phyloP scores from a whole-genome alignment of 2,329 filamentous ascomycete genomes.

The Colletotrichum godetiae region DNA sequence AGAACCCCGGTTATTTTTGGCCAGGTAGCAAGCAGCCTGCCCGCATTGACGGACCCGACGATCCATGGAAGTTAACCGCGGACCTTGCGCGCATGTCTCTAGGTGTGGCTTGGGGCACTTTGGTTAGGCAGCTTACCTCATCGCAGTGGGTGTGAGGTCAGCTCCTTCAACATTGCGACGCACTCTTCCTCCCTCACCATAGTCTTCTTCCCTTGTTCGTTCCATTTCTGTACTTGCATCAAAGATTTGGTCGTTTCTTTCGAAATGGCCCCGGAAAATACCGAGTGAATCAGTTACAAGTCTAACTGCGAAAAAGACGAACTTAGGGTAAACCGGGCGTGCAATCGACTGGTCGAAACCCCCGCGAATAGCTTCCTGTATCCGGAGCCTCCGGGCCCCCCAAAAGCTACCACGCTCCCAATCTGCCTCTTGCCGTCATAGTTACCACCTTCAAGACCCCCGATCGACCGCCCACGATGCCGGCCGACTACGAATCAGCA shows the following conservation, averaged over 20 bases:
- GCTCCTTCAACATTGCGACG: constrained; percentile 13
- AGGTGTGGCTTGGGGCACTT: constrained; percentile 8
- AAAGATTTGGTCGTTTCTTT: not conserved
- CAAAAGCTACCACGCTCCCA: not conserved
- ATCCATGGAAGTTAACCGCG: constrained; percentile 15
- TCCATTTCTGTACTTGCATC: not conserved
- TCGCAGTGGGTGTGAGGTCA: constrained; percentile 21
- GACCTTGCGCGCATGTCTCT: constrained; percentile 8
- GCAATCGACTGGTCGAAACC: constrained; percentile 6
- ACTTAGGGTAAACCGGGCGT: not conserved
- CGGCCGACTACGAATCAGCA: constrained; percentile 62
- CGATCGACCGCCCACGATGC: constrained; percentile 51
- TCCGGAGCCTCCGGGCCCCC: constrained; percentile 23
- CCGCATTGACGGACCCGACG: constrained; percentile 12
- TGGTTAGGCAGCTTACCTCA: constrained; percentile 30
- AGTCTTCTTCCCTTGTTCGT: not conserved
- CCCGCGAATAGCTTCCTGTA: constrained; percentile 16
- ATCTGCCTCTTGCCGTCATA: not conserved
- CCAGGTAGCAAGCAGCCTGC: not conserved
- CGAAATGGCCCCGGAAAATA: constrained; percentile 15
- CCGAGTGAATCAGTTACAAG: constrained; percentile 1
- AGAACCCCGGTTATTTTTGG: not conserved
- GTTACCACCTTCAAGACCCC: too few relatives aligned
- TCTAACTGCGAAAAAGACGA: not conserved
- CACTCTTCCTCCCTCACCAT: constrained; percentile 7